Base-by-base conservation (phyloP, 768 basidiomycete species). In the Stropharia rugosoannulata region DNA sequence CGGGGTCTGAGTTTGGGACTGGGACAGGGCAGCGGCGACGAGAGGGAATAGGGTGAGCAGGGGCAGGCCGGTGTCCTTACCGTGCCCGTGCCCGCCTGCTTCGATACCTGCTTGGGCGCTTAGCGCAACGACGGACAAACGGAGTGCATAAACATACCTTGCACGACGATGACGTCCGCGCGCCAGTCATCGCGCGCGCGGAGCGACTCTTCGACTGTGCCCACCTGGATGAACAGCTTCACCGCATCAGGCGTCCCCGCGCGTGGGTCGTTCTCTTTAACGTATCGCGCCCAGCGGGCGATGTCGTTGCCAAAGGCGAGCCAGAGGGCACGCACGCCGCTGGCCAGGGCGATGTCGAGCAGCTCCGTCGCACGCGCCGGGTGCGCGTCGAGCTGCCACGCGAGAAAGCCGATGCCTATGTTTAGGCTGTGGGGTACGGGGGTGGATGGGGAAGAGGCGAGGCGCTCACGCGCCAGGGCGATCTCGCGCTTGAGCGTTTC, bases 31-130 rank as follows among this genome's bases (percentile, higher is more conserved):
- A 71, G 37, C 75, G 68, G 84, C 69, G 60, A 90, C 74, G 51
- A 76, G 72, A 5, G 86, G 76, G 51, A 92, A 64, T 42, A 93
- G 73, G 12, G 79, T 81, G 52, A 84, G 68, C 51, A 89, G 75
- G 1, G 90, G 83, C 37, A 81, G 79, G 6, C 87, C 82, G 39
- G 75, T 64, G 18, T 70, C 59, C 45, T 77, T 70, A 6, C 89
- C 90, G 69, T 93, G 92, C 25, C 92, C 92, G 7, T 91, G 92
- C 25, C 92, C 92, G 7, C 92, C 92, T 38, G 89, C 81, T 70
- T 94, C 92, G 54, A 76, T 82, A 4, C 91, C 45, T 27, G 27
- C 27, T 13, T 10, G 45, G 22, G 40, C 45, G 45, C 22, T 22
- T 22, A 22, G 8, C 12, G 22, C 27, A 27, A 10, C 9, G 27